Base-by-base conservation (phyloP, 2,329 filamentous ascomycete genomes). In the Leptographium procerum region DNA sequence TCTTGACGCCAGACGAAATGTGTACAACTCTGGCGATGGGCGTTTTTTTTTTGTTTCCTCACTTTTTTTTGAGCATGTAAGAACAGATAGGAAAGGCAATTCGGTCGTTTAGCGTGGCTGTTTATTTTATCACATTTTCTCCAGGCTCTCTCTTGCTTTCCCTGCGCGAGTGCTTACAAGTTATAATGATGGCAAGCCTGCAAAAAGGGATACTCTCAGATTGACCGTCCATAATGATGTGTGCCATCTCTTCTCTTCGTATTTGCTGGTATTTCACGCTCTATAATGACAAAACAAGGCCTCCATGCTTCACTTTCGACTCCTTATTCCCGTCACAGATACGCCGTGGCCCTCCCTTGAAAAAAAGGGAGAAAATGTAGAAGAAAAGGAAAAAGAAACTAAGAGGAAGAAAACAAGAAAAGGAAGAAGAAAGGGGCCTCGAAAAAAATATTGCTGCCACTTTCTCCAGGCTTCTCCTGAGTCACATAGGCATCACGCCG, bases 401-500 rank as follows among this genome's bases (percentile, higher is more conserved):
- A 33, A n/a, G 8, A 33, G 29, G 33, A 16, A 22, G 13, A 33
- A 52, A n/a, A 47, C 6, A 47, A 19, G 9, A n/a, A 47, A 47
- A n/a, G n/a, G 43, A 47, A 47, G n/a, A 47, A 47, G 16, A 47
- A 47, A 40, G 16, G 16, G n/a, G n/a, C n/a, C n/a, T n/a, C n/a
- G 43, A 11, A 24, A 48, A 48, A 48, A 48, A 48, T 6, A 50
- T 24, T 28, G n/a, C 47, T 5, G 11, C 9, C 14, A 6, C 50
- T 5, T 33, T 8, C 14, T 9, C 3, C 28, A 4, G 7, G 11
- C 13, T n/a, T 31, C 22, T 5, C 2, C 19, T 22, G n/a, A n/a
- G n/a, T 63, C 57, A 66, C 33, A 65, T 33, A 14, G 64, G 64
- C 64, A 66, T 66, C 58, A 65, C 59, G 4, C 64, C 64, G 8